These are phyloP conservation scores for Fusarium protoensiforme DNA, from an alignment of 2,329 filamentous ascomycete genomes.

Conservation along the genomic window DNA sequence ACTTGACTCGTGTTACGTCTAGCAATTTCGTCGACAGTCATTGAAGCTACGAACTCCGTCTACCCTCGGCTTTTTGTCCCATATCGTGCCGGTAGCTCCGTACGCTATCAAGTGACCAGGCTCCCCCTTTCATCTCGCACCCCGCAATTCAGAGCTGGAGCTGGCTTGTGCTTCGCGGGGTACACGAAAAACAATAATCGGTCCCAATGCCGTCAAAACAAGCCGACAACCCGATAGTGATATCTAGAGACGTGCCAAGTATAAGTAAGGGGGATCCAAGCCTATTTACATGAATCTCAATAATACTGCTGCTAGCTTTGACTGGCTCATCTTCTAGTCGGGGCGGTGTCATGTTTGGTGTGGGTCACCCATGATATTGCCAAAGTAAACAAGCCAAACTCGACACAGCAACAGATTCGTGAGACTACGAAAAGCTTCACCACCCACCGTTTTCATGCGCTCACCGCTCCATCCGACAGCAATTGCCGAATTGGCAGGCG, in stretches of 20 bases:
- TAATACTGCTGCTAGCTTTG: not conserved
- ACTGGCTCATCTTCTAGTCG: not conserved
- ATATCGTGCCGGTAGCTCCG: slow-evolving; percentile 18
- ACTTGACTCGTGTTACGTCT: slow-evolving; percentile 24
- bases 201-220: not conserved
- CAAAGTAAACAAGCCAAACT: slow-evolving; percentile 10
- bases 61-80: slow-evolving; percentile 2
- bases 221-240: not conserved
- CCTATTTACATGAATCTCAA: not conserved
- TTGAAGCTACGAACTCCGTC: not conserved
- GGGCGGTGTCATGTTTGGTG: not conserved
- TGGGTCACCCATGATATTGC: not conserved
- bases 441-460: not conserved
- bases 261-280: not conserved
- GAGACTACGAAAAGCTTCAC: slow-evolving; percentile 17
- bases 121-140: slow-evolving; percentile 11
- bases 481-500: not conserved
- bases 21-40: slow-evolving; percentile 5
- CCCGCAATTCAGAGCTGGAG: slow-evolving; percentile 21
- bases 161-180: slow-evolving; percentile 28
- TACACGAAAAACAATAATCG: not conserved
- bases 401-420: not conserved
- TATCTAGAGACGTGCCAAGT: not conserved
- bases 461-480: not conserved
- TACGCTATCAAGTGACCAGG: slow-evolving; percentile 18